A percentile compares a stretch with the other conserved stretches of the same genome.
Conservation (phyloP, 495 filamentous ascomycete genomes). For the Penicillium longicatenatum region DNA sequence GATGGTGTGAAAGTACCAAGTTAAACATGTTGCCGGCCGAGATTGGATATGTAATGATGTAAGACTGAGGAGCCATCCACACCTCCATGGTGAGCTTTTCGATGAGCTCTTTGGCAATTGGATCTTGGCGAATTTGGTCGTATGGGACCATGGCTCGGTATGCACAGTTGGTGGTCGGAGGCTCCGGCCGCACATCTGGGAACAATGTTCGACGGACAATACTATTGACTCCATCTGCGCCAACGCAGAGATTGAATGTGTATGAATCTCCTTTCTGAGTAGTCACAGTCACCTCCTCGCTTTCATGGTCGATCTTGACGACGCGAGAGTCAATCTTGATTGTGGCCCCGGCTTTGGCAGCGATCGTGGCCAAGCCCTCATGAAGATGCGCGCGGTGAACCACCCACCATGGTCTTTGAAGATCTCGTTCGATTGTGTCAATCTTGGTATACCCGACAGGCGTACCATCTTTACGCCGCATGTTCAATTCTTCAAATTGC, state of each 20-base stretch:
- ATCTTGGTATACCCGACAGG: constrained; percentile 37
- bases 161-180: constrained; percentile 42
- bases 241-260: constrained; percentile 43
- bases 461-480: constrained; percentile 41
- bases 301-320: constrained; percentile 22
- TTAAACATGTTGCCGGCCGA: constrained; percentile 45
- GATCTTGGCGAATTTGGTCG: constrained; percentile 38
- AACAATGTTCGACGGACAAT: constrained; percentile 36
- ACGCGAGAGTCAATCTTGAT: constrained; percentile 41
- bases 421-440: constrained; percentile 13
- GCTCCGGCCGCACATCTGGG: constrained; percentile 36
- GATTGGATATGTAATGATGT: constrained; percentile 52
- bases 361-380: constrained; percentile 37
- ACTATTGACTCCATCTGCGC: constrained; percentile 44
- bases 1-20: constrained; percentile 47
- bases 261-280: constrained; percentile 33
- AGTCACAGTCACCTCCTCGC: constrained; percentile 29
- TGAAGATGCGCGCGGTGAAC: constrained; percentile 43
- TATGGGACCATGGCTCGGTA: constrained; percentile 44
- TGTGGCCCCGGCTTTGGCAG: constrained; percentile 28
- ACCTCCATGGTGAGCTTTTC: constrained; percentile 46
- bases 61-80: constrained; percentile 35
- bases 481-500: constrained; percentile 40
- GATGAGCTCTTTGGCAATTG: constrained; percentile 36
- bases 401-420: constrained; percentile 37